Evolutionary conservation across 495 filamentous ascomycete species (phyloP).

Genomic region (Hyaloscypha finlandica): DNA sequence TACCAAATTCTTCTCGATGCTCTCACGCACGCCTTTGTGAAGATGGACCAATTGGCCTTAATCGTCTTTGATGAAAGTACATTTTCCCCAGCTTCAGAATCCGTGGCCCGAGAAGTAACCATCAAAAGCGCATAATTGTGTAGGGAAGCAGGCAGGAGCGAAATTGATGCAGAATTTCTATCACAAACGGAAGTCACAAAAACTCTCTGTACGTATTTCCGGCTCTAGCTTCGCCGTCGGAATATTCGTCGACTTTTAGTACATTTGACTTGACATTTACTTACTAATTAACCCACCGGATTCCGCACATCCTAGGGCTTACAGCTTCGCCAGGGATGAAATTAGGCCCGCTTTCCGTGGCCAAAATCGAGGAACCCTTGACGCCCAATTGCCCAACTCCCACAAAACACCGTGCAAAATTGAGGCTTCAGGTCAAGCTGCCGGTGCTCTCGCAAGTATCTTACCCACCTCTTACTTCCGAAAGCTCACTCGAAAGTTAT

Average conservation of each 20-base stretch:
- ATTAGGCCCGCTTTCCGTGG: conserved; percentile 50
- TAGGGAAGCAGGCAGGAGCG: conserved; percentile 63
- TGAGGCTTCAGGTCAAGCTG: conserved; percentile 66
- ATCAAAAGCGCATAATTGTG: conserved; percentile 68
- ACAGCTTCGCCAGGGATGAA: conserved; percentile 81
- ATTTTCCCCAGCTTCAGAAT: conserved; percentile 9
- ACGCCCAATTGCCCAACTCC: conserved; percentile 76
- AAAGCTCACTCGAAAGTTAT: not conserved
- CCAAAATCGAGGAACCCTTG: conserved; percentile 72
- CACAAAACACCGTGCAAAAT: conserved; percentile 67
- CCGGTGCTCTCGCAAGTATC: conserved; percentile 59
- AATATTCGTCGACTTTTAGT: no score
- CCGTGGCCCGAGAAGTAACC: not conserved
- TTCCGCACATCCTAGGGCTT: conserved; percentile 79
- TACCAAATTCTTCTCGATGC: conserved; percentile 78
- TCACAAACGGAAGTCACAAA: conserved; percentile 45
- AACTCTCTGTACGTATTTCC: conserved; percentile 27
- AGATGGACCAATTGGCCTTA: conserved; percentile 63
- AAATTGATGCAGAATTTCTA: conserved; percentile 82
- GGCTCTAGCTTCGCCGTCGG: not conserved
- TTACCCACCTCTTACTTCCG: conserved; percentile 39
- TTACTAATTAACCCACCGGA: not conserved
- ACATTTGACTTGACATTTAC: not conserved
- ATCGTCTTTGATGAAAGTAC: conserved; percentile 91
- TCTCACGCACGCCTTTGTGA: conserved; percentile 77